Percentiles rank a stretch among this genome's conserved stretches.
phyloP scores from a whole-genome alignment of 768 basidiomycete species.

The Russula dissimulans region DNA sequence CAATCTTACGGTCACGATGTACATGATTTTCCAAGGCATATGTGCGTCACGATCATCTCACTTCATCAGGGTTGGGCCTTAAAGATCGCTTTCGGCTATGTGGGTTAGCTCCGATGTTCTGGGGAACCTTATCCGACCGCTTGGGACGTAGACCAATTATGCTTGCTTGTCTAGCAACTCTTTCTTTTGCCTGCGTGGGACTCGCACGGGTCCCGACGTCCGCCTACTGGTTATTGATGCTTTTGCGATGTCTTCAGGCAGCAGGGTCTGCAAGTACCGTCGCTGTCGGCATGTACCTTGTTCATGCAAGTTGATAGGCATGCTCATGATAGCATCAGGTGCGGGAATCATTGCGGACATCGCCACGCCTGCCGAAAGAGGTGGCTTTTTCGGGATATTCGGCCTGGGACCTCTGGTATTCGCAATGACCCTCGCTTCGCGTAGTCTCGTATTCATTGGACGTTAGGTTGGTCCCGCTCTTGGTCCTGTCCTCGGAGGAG shows the following conservation, averaged over 20 bases:
- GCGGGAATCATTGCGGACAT: slow-evolving; percentile 78
- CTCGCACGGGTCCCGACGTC: slow-evolving; percentile 44
- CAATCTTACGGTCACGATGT: slow-evolving; percentile 72
- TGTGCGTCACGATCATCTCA: slow-evolving; percentile 30
- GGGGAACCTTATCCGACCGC: slow-evolving; percentile 63
- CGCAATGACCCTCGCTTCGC: not conserved
- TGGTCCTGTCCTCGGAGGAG: slow-evolving; percentile 45
- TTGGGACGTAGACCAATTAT: slow-evolving; percentile 57
- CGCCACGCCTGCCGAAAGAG: slow-evolving; percentile 60
- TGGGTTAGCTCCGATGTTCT: slow-evolving; percentile 37
- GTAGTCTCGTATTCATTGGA: not conserved
- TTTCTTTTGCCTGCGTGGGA: slow-evolving; percentile 57
- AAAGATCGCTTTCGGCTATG: not conserved
- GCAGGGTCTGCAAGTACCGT: slow-evolving; percentile 73
- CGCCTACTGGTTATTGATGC: slow-evolving; percentile 70
- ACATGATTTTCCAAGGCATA: slow-evolving; percentile 60
- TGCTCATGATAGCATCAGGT: slow-evolving; percentile 28
- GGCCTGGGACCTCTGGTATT: slow-evolving; percentile 55
- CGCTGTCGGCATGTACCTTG: slow-evolving; percentile 46
- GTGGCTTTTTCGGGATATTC: slow-evolving; percentile 63
- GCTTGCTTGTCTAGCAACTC: slow-evolving; percentile 51
- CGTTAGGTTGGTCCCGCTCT: slow-evolving; percentile 28
- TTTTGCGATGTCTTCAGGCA: slow-evolving; percentile 72
- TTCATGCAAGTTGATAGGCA: not conserved
- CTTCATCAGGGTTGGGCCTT: not conserved